These are phyloP conservation scores for Rhodotorula sp. DNA, from an alignment of 1,284 basidiomycete genomes.

Conservation along the genomic window DNA sequence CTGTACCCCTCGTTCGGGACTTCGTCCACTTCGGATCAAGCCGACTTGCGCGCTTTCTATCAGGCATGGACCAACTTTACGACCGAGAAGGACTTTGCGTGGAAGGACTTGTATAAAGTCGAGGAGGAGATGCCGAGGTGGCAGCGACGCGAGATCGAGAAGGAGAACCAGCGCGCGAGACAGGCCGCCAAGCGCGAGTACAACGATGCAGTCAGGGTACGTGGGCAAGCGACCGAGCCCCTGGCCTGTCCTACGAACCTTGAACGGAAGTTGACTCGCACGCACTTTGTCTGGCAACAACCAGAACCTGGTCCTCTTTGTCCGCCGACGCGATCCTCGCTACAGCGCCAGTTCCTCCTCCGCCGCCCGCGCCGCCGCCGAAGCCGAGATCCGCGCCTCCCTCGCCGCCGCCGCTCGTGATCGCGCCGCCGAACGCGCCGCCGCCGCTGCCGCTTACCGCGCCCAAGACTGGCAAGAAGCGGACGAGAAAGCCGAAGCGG, in stretches of 20 bases:
- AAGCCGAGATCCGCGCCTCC: constrained; percentile 42
- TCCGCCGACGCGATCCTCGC: constrained; percentile 90
- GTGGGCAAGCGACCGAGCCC: no score
- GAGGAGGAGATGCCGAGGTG: constrained; percentile 82
- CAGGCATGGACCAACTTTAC: constrained; percentile 80
- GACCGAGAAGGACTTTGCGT: constrained; percentile 84
- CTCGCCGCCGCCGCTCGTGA: constrained; percentile 40
- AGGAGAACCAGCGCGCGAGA: constrained; percentile 88
- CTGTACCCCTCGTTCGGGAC: constrained; percentile 81
- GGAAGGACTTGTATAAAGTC: constrained; percentile 81
- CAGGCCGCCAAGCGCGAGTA: constrained; percentile 66
- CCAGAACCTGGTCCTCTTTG: constrained; percentile 76
- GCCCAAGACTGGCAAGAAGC: constrained; percentile 50
- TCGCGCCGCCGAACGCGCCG: constrained; percentile 43
- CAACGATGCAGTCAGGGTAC: constrained; percentile 81
- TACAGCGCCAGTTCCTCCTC: constrained; percentile 52
- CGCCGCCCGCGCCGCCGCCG: constrained; percentile 23
- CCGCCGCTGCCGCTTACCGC: constrained; percentile 42
- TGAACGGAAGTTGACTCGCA: background rate
- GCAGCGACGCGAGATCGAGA: constrained; percentile 88
- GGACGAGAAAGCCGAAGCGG: constrained; percentile 55
- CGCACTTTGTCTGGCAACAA: no score
- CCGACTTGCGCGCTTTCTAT: constrained; percentile 64
- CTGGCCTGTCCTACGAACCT: no score
- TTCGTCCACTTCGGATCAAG: constrained; percentile 49